These are phyloP conservation scores for Alternaria rosae DNA, from an alignment of 2,329 filamentous ascomycete species.

Conservation along the genomic window DNA sequence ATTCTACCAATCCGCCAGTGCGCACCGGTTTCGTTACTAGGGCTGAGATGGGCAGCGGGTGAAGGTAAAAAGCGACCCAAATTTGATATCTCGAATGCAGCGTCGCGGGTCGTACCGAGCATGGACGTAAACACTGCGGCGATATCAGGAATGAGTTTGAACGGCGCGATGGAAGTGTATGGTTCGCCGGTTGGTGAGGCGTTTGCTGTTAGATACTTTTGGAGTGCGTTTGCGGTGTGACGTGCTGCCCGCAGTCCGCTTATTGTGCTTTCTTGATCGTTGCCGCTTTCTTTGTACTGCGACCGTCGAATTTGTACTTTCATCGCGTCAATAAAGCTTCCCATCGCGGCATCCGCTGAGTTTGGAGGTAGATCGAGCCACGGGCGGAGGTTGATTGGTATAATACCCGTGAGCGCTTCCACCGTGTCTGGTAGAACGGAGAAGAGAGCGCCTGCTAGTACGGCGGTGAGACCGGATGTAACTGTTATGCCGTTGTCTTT, in stretches of 20 bases:
- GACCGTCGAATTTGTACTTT: conserved; percentile 9
- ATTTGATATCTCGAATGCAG: conserved; percentile 56
- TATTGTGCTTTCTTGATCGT: background rate
- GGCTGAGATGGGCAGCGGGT: accelerated
- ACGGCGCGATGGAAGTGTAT: conserved; percentile 14
- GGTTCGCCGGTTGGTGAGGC: conserved; percentile 12
- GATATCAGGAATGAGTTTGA: conserved; percentile 29
- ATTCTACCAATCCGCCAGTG: conserved; percentile 45
- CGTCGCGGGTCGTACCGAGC: conserved; percentile 48
- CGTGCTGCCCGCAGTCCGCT: background rate
- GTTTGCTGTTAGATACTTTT: conserved; percentile 13
- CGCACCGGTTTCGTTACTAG: background rate
- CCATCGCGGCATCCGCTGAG: conserved; percentile 28
- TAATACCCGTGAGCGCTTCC: conserved; percentile 38
- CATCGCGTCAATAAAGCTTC: conserved; percentile 19
- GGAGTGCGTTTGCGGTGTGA: background rate
- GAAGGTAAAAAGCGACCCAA: conserved; percentile 51
- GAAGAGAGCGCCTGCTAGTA: conserved; percentile 49
- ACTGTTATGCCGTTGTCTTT: conserved; percentile 47
- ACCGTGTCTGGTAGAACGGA: conserved; percentile 36
- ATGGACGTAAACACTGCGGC: conserved; percentile 42
- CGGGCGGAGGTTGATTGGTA: conserved; percentile 48
- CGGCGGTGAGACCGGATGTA: conserved; percentile 47
- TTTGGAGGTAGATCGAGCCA: conserved; percentile 29
- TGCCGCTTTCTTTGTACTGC: background rate